Evolutionary conservation across 768 basidiomycete genomes (phyloP), one percentile per base, ranked within the genome.

Genomic region (Russula ochroleuca): DNA sequence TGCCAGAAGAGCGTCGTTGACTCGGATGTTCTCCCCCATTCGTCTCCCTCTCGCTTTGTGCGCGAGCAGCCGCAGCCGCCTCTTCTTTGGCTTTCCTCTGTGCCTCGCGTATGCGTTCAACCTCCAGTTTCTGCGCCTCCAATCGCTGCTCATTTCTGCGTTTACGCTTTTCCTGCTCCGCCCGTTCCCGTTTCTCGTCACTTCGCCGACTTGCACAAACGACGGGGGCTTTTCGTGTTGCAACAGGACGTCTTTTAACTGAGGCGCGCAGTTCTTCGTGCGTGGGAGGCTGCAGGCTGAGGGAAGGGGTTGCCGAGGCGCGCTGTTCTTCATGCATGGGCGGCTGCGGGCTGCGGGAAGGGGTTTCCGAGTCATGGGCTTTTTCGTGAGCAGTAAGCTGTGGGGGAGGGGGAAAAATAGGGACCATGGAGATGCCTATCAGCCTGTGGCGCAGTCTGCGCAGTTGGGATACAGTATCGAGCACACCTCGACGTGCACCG

Each of bases 131-230:
- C 58, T 64, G 63, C 2, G 37, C 63, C 38, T 59, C 58, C 25
- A 64, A 35, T 33, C 63, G 57, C 21, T 23, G 57, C 35, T 23
- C 47, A 28, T 64, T 64, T 45, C 23, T 19, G 28, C 43, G 51
- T 11, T 37, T 35, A 15, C 52, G 51, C 17, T 25, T 6, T 37
- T 47, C 57, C 15, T 41, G n/a, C n/a, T n/a, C n/a, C n/a, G n/a
- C 15, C 23, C 21, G 21, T n/a, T 3, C 7, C 5, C 11, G 31
- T 41, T 25, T n/a, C 31, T 33, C 28, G 6, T 50, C 19, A 13
- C 2, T 40, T 40, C 13, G 40, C 8, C 41, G 40, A 8, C 3
- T 15, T 13, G 9, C 37, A 13, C 23, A 14, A 19, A 17, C 25
- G 25, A 1, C 14, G 2, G 14, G 25, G 2, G 11, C 9, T 3